Base-by-base conservation (phyloP, 2,329 filamentous ascomycete genomes). In the Pseudopyricularia cyperi region DNA sequence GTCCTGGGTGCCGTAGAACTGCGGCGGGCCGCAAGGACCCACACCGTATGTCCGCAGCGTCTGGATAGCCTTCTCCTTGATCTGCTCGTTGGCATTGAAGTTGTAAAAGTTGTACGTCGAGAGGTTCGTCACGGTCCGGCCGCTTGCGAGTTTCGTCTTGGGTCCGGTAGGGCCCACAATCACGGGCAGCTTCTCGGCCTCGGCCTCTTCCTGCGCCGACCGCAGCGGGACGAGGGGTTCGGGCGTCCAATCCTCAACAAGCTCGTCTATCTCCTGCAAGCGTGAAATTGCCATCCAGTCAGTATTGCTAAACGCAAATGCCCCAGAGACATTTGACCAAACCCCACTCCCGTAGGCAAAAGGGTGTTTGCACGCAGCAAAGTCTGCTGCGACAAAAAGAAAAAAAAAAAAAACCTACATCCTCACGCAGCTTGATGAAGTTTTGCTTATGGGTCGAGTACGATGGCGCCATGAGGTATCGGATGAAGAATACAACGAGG, bases 41-140 rank as follows among this genome's bases (percentile, higher is more conserved):
- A 98, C 94, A 53, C 93, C 93, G 61, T 98, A 98, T 19, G 87
- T 95, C 55, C 91, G 87, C 37, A 98, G 78, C 0, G 90, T 94
- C 66, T 91, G 85, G 56, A 98, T 89, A 1, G 91, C 93, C 67
- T 95, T 94, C 60, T 96, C 89, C 63, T 95, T 95, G 61, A 98
- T 83, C 34, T 83, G 79, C 56, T 97, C 91, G 65, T 95, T 96
- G 51, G 82, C 81, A 57, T 94, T 88, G 67, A 98, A 89, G 71
- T 98, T 97, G 75, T 95, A 97, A 68, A 93, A 95, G 68, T 98
- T 98, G 71, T 89, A 93, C 2, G 88, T 94, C 35, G 89, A 91
- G 57, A 98, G 83, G 65, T 98, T 98, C 53, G 80, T 89, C 24
- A 96, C 93, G 17, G 87, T 95, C 58, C 88, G 85, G 61, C 93